Base-by-base conservation (phyloP, 805 yeast genomes). In the Metschnikowia anglica region DNA sequence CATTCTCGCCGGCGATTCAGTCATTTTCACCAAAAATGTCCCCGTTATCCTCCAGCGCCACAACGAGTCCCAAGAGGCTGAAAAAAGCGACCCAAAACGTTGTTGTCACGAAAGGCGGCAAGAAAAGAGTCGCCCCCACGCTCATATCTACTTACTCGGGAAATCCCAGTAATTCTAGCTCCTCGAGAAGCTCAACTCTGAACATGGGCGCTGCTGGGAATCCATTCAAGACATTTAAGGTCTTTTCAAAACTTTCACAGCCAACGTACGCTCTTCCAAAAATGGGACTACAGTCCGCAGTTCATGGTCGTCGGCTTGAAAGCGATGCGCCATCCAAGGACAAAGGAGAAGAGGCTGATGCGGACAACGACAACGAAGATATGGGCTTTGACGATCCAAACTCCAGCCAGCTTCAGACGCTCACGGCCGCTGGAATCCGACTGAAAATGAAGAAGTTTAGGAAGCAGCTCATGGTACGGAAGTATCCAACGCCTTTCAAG, bases 61-160 rank as follows among this genome's bases (percentile, higher is more conserved):
- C 34, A 5, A 5, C 33, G 8, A 41, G 45, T 35, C 50, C 48
- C 1, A 37, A 34, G 12, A 33, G 34, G 18, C 21, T 34, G 7
- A 39, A 50, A 21, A 51, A 56, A 40, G 27, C 51, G 21, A 42
- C 51, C 16, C 63, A 60, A 76, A 81, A 63, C 64, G 74, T 82
- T 1, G 75, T 85, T 2, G 73, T 85, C 4, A 79, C 90, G 1
- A 85, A 86, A 53, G 82, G 83, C 28, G 93, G 93, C 3, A 80
- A 79, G 55, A 85, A 85, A 53, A 65, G 93, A 51, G 88, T 86
- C 2, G 77, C 86, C 0, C 95, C 93, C 4, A 70, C 81, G 17
- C 61, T 85, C 11, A 73, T 85, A 3, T 79, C 90, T 1, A 58
- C 70, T 1, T 55, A 76, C 1, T 59, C 72, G 12, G 47, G 36